Percentiles rank a stretch among this genome's conserved stretches.
Evolutionary conservation across 768 basidiomycete genomes (phyloP).

Genomic region (Pilatotrama ljubarskyi): DNA sequence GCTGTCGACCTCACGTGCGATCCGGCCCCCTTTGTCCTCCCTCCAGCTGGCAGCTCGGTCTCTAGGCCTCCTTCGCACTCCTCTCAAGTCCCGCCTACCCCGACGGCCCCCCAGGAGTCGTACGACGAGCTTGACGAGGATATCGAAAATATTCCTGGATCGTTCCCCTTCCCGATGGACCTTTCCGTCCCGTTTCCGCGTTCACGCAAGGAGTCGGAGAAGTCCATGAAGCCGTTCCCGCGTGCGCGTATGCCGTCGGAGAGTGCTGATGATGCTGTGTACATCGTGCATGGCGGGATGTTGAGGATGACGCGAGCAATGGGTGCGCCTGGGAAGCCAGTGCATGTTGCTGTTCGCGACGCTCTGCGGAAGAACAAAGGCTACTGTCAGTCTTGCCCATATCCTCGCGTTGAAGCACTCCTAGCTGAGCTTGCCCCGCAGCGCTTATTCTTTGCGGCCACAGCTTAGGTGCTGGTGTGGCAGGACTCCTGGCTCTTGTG

Average conservation of each 20-base stretch:
- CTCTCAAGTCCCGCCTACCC: not conserved
- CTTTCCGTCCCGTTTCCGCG: slow-evolving; percentile 24
- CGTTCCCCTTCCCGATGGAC: slow-evolving; percentile 30
- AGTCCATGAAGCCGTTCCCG: slow-evolving; percentile 5
- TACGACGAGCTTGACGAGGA: slow-evolving; percentile 25
- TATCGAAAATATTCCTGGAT: slow-evolving; percentile 29
- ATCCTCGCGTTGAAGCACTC: not conserved
- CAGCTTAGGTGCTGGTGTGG: slow-evolving; percentile 82
- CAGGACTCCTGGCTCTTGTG: slow-evolving; percentile 71
- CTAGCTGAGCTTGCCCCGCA: slow-evolving; percentile 25
- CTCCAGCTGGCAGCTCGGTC: not conserved
- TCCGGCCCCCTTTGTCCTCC: slow-evolving; percentile 51
- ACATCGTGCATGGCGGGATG: slow-evolving; percentile 82
- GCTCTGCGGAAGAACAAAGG: slow-evolving; percentile 68
- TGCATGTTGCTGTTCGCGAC: slow-evolving; percentile 70
- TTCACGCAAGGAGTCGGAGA: slow-evolving; percentile 3
- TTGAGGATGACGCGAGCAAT: slow-evolving; percentile 75
- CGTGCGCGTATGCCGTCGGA: not conserved
- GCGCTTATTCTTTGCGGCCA: slow-evolving; percentile 81
- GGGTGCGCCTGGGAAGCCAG: slow-evolving; percentile 75
- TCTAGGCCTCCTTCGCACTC: not conserved
- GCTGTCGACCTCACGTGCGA: slow-evolving; percentile 86
- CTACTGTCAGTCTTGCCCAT: slow-evolving; percentile 55
- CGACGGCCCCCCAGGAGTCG: slow-evolving; percentile 1
- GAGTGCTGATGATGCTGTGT: slow-evolving; percentile 29